Base-by-base conservation (phyloP, 495 filamentous ascomycete genomes). In the Hypoxylon lenormandii region DNA sequence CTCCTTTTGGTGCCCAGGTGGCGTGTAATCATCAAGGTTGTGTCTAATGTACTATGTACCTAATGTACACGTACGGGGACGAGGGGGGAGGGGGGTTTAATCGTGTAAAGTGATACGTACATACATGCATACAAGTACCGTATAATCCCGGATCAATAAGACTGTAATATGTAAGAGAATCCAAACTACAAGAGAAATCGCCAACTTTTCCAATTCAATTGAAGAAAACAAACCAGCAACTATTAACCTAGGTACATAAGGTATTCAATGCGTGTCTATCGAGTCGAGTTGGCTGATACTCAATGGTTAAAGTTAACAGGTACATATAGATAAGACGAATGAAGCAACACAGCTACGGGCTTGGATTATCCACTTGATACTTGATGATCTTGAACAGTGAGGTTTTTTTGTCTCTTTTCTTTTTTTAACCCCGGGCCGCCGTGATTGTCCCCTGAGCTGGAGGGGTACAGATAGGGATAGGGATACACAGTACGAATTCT, bases 11-110 rank as follows among this genome's bases (percentile, higher is more conserved):
- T n/a, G n/a, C n/a, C n/a, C n/a, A n/a, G 68, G 68, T 71, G 61
- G 73, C 66, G 73, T 75, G 70, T 73, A 71, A 66, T 74, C 57
- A 69, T 66, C 68, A 71, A 53, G 67, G 62, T 70, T 65, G 45
- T 65, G 56, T 66, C 61, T 70, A 65, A 28, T 33, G 60, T 28
- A 28, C 26, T 28, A 3, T 28, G 26, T 28, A 28, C 26, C 7
- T 28, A 28, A 28, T 8, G 30, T 33, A 33, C 30, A 33, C 5
- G 5, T 33, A 33, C 30, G 30, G 30, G 30, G 30, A 33, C 6
- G 10, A 5, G 54, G 66, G 10, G n/a, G 54, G 66, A 45, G 54
- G 53, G 66, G 66, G 66, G 60, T 3, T 33, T 70, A 57, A 55
- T 65, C 60, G 46, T 63, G 66, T 47, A 64, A 63, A 69, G 56